Evolutionary conservation across 768 basidiomycete species (phyloP).

Genomic region (Rhodotorula toruloides): DNA sequence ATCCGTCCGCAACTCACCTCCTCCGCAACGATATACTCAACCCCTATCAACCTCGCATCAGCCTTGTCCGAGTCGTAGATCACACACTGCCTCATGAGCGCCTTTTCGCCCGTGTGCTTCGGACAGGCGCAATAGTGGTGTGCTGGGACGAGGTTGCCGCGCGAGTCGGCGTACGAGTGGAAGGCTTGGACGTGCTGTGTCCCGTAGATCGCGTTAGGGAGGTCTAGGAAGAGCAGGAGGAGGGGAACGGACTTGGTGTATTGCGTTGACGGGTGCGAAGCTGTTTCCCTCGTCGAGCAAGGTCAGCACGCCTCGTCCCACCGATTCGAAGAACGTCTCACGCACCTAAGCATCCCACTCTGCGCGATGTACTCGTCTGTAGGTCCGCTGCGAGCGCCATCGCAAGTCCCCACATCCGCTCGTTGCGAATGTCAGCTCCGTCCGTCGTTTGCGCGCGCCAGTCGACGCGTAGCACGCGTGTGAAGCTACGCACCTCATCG

Average conservation of each 20-base stretch:
- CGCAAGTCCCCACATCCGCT: neutral
- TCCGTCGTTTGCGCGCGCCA: neutral
- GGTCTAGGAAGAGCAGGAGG: neutral
- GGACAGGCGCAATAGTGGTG: constrained; percentile 30
- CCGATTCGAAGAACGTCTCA: too few species aligned
- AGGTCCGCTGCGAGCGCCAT: constrained; percentile 2
- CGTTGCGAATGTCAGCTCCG: too few species aligned
- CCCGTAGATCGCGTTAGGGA: neutral
- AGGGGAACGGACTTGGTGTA: constrained; percentile 42
- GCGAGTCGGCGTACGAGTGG: constrained; percentile 47
- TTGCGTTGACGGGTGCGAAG: constrained; percentile 48
- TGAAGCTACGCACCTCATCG: constrained; percentile 9
- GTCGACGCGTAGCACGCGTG: neutral
- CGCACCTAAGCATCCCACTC: constrained; percentile 16
- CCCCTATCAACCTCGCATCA: constrained; percentile 54
- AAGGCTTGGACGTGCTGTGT: constrained; percentile 47
- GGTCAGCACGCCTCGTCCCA: too few species aligned
- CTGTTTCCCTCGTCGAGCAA: constrained; percentile 8
- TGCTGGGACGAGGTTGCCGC: neutral
- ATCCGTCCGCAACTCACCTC: constrained; percentile 49
- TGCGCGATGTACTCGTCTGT: constrained; percentile 14
- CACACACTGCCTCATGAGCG: constrained; percentile 48
- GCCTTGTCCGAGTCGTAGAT: constrained; percentile 52
- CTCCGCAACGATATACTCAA: constrained; percentile 56
- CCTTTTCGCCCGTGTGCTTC: neutral